Percentiles rank a stretch among this genome's conserved stretches.
Evolutionary conservation across 192 early-diverging fungal genomes (phyloP).

Genomic region (Backusella luteola): DNA sequence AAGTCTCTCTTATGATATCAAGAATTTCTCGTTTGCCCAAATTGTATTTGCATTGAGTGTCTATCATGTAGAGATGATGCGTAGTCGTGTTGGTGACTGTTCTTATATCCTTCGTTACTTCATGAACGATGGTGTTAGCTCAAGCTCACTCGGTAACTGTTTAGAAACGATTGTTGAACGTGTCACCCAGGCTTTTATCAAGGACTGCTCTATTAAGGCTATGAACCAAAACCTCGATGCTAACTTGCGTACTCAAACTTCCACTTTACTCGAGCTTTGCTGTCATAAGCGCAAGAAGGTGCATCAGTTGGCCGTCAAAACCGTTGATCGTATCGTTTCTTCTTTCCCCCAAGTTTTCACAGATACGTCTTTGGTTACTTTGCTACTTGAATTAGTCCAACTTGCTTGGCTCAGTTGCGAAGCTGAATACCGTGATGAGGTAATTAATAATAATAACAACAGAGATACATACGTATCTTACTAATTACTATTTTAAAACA

Average conservation of each 20-base stretch:
- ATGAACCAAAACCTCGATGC: constrained; percentile 50
- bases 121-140: constrained; percentile 80
- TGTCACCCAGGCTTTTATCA: constrained; percentile 50
- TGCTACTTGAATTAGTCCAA: constrained; percentile 83
- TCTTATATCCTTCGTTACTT: constrained; percentile 80
- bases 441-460: constrained; percentile 14
- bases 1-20: constrained; percentile 48
- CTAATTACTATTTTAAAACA: not conserved
- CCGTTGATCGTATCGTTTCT: constrained; percentile 55
- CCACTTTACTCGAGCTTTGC: constrained; percentile 62
- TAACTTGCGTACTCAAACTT: constrained; percentile 53
- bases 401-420: constrained; percentile 77
- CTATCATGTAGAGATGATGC: constrained; percentile 79
- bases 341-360: constrained; percentile 78
- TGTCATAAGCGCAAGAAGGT: constrained; percentile 71
- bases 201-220: constrained; percentile 49
- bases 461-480: not conserved
- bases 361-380: constrained; percentile 62
- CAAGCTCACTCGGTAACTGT: constrained; percentile 67
- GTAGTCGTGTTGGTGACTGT: constrained; percentile 67
- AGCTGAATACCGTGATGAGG: constrained; percentile 73
- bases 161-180: constrained; percentile 77
- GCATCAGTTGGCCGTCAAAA: constrained; percentile 62
- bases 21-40: constrained; percentile 66
- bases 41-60: constrained; percentile 81